Percentiles rank a stretch among this genome's conserved stretches.
These are phyloP conservation scores for Floccularia luteovirens DNA, from an alignment of 768 basidiomycete species.

Conservation along the genomic window DNA sequence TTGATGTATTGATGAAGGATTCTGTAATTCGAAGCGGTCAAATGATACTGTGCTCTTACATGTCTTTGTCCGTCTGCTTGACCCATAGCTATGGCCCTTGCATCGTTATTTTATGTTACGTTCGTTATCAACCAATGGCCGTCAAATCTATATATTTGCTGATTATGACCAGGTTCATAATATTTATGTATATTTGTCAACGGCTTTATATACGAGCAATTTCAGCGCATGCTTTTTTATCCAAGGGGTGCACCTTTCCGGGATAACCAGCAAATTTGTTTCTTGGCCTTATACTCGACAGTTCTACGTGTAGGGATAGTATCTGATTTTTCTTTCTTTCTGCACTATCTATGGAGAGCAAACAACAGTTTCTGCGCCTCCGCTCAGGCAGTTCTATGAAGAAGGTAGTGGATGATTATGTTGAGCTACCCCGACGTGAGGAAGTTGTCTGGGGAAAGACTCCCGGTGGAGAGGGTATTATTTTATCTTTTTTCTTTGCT, in stretches of 20 bases:
- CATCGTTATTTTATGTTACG: background rate
- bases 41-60: background rate
- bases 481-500: slow-evolving; percentile 5
- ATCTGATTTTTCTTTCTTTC: slow-evolving; percentile 8
- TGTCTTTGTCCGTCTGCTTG: background rate
- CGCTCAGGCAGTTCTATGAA: slow-evolving; percentile 14
- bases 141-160: too few relatives aligned
- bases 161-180: background rate
- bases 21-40: background rate
- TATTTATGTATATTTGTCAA: slow-evolving; percentile 12
- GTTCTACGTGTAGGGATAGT: background rate
- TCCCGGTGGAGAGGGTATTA: slow-evolving; percentile 66
- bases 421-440: slow-evolving; percentile 13
- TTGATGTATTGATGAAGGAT: background rate
- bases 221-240: background rate
- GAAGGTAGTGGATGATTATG: background rate
- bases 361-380: slow-evolving; percentile 24
- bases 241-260: background rate
- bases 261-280: background rate
- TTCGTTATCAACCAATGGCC: too few relatives aligned
- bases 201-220: slow-evolving; percentile 8
- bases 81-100: background rate
- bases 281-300: background rate
- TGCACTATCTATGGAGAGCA: slow-evolving; percentile 10
- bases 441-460: slow-evolving; percentile 90